phyloP scores from a whole-genome alignment of 2,329 filamentous ascomycete genomes.

The Fusarium mexicanum region DNA sequence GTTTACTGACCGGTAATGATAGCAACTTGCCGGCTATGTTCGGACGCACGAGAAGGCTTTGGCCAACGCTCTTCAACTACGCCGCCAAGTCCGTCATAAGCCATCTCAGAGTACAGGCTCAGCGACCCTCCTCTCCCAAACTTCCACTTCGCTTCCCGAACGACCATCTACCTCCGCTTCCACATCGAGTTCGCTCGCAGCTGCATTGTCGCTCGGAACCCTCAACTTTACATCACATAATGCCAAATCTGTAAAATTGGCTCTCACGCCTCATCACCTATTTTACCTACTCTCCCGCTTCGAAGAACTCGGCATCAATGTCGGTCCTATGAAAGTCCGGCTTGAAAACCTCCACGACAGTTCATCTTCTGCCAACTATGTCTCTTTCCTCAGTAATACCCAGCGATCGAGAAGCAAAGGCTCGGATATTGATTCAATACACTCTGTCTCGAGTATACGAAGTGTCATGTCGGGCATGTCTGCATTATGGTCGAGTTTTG shows the following conservation, averaged over 20 bases:
- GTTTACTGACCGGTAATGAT: constrained; percentile 46
- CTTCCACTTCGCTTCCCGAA: constrained; percentile 65
- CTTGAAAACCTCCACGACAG: constrained; percentile 94
- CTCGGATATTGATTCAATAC: constrained; percentile 89
- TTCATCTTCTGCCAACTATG: constrained; percentile 87
- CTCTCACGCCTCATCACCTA: constrained; percentile 93
- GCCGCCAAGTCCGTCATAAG: constrained; percentile 78
- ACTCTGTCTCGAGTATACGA: constrained; percentile 94
- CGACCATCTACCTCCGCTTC: constrained; percentile 73
- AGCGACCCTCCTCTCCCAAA: constrained; percentile 62
- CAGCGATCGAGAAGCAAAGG: constrained; percentile 81
- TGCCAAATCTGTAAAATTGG: constrained; percentile 89
- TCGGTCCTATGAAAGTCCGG: constrained; percentile 95
- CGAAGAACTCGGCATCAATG: constrained; percentile 88
- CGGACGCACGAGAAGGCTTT: constrained; percentile 97
- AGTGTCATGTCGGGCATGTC: constrained; percentile 99
- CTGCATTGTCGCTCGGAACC: constrained; percentile 86
- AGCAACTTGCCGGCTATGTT: constrained; percentile 97
- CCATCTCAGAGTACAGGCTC: constrained; percentile 72
- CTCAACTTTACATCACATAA: constrained; percentile 85
- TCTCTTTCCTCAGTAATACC: constrained; percentile 86
- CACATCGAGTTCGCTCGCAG: constrained; percentile 78
- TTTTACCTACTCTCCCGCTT: constrained; percentile 97
- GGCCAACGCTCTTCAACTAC: constrained; percentile 91
- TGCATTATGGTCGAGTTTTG: constrained; percentile 88